Percentiles rank a stretch among this genome's conserved stretches.
These are phyloP conservation scores for Starmerella vaccinii DNA, from an alignment of 805 yeast genomes.

Conservation along the genomic window DNA sequence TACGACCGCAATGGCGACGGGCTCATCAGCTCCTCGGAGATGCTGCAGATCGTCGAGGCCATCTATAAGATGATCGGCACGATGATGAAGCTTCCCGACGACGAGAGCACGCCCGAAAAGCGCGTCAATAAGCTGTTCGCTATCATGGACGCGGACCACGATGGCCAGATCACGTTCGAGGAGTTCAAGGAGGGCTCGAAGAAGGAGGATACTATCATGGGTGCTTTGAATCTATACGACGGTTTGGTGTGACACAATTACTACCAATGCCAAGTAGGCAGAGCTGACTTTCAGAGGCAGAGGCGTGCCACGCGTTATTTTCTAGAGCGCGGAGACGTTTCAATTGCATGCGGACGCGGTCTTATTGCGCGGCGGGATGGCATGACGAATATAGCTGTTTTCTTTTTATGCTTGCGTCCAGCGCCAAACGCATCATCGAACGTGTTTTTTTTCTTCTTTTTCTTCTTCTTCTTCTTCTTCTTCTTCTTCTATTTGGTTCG, in stretches of 20 bases:
- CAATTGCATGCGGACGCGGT: too few species aligned
- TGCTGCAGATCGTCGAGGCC: conserved; percentile 67
- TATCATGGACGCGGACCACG: conserved; percentile 58
- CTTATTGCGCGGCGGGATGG: too few species aligned
- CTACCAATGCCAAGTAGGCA: too few species aligned
- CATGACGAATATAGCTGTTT: too few species aligned
- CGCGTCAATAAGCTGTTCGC: conserved; percentile 74
- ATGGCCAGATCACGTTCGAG: conserved; percentile 61
- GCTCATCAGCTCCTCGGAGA: conserved; percentile 60
- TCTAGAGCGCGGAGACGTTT: too few species aligned
- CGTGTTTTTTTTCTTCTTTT: too few species aligned
- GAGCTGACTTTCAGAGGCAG: not conserved
- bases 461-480: too few species aligned
- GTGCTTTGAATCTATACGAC: conserved; percentile 69
- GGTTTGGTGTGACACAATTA: conserved; percentile 57
- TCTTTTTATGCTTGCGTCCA: too few species aligned
- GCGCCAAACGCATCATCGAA: too few species aligned
- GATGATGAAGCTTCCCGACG: conserved; percentile 79
- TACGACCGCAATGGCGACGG: conserved; percentile 81
- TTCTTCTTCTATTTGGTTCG: too few species aligned
- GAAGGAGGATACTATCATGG: conserved; percentile 62
- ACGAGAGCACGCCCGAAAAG: conserved; percentile 84
- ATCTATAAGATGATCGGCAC: conserved; percentile 93
- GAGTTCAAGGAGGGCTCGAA: conserved; percentile 78
- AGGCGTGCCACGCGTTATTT: not conserved